Evolutionary conservation across 2,329 filamentous ascomycete species (phyloP), one percentile per base, ranked within the genome.

Genomic region (Pseudovirgaria hyperparasitica): DNA sequence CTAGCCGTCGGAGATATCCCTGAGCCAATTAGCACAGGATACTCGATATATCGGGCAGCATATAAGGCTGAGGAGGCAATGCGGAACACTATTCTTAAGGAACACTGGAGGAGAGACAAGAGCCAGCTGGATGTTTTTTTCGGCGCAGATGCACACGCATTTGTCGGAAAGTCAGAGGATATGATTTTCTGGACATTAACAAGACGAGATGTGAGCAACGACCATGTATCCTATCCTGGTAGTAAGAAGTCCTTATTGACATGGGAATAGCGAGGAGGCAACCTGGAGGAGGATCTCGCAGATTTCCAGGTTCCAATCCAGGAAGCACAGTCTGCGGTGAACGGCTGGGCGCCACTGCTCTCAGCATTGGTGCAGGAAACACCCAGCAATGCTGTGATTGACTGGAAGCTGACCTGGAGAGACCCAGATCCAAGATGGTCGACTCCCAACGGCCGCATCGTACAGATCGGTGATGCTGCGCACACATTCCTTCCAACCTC

Each of bases 341-440:
- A 47, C 27, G 44, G 40, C 30, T 51, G 46, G 48, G 43, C 49
- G 14, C 44, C 46, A 2, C 43, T 49, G 43, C 48, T 45, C 30
- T 48, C 38, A 26, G 41, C 42, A 9, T 46, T 54, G 19, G 41
- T 53, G 12, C 50, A 47, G 14, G 47, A 48, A 23, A 57, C 54
- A 0, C 50, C 52, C 5, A 27, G 33, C 9, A 37, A 41, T 2
- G 31, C 33, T 8, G 37, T 62, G 13, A 52, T 70, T 2, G 63
- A 67, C 38, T 70, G 64, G 64, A 67, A 67, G 36, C 60, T 70
- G 14, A 63, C 64, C 23, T 68, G 65, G 33, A 55, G 65, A 21
- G 62, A 68, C 37, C 65, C 65, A 1, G 48, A 65, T 7, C 58
- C 63, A 0, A 62, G 54, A 1, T 70, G 66, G 67, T 54, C 68